Evolutionary conservation across 495 filamentous ascomycete genomes (phyloP).

Genomic region (Corynascus novoguineensis): DNA sequence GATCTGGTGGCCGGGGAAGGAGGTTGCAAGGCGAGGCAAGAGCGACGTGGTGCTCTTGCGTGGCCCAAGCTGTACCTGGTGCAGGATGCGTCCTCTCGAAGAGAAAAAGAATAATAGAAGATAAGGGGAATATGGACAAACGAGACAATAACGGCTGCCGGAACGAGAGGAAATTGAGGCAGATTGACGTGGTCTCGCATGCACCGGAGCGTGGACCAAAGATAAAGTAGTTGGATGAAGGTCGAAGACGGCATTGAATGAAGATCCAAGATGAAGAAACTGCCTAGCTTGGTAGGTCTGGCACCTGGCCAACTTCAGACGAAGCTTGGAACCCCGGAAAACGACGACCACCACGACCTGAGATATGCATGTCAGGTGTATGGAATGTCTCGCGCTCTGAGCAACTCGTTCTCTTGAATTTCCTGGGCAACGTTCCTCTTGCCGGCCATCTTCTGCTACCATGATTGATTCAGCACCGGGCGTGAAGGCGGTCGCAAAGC

Average conservation of each 20-base stretch:
- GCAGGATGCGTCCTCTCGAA: not conserved
- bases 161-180: not conserved
- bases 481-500: conserved; percentile 6
- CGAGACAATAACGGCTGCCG: not conserved
- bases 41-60: conserved; percentile 13
- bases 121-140: not conserved
- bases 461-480: not conserved
- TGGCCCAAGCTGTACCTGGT: not conserved
- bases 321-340: not conserved
- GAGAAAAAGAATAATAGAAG: not conserved
- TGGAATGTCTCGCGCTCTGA: not conserved
- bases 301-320: conserved; percentile 4
- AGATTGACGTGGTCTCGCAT: not conserved
- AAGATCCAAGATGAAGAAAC: not conserved
- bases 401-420: not conserved
- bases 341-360: not conserved
- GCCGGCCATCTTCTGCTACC: not conserved
- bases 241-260: not conserved
- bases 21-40: not conserved
- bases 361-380: not conserved
- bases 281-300: not conserved
- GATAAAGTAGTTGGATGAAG: not conserved
- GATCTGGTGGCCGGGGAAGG: conserved; percentile 6
- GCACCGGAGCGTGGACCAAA: not conserved
- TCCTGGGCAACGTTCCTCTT: not conserved